Percentiles rank a stretch among this genome's conserved stretches.
These are phyloP conservation scores for Amylostereum areolatum DNA, from an alignment of 1,284 basidiomycete genomes.

Conservation along the genomic window DNA sequence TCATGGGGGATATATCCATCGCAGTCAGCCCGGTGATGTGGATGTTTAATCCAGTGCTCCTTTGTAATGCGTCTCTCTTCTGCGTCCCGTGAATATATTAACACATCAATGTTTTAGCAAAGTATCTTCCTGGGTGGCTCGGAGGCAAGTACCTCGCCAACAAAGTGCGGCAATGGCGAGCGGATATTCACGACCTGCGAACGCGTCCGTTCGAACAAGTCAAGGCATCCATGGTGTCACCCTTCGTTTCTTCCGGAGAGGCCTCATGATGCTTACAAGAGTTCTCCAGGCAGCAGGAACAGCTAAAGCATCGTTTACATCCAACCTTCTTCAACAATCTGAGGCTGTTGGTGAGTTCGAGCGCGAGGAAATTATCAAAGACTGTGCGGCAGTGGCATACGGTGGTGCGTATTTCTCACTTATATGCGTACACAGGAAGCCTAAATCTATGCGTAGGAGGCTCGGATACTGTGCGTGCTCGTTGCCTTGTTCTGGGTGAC, in stretches of 20 bases:
- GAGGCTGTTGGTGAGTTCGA: neutral
- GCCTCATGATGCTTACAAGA: no score
- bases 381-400: neutral
- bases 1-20: neutral
- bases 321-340: no score
- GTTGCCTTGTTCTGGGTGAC: no score
- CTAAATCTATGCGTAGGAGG: neutral
- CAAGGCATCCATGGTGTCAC: no score
- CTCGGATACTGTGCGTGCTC: neutral
- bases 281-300: no score
- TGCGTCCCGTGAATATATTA: no score
- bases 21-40: neutral
- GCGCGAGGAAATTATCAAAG: neutral
- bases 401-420: neutral
- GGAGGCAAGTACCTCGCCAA: neutral
- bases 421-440: neutral
- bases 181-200: neutral
- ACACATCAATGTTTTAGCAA: no score
- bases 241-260: no score
- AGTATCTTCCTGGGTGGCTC: no score
- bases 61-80: neutral
- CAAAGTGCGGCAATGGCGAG: neutral
- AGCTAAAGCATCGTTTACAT: no score
- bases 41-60: neutral
- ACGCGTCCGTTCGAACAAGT: neutral